These are phyloP conservation scores for Scutellaria baicalensis DNA, from an alignment of 257 asterid genomes.

Conservation along the genomic window DNA sequence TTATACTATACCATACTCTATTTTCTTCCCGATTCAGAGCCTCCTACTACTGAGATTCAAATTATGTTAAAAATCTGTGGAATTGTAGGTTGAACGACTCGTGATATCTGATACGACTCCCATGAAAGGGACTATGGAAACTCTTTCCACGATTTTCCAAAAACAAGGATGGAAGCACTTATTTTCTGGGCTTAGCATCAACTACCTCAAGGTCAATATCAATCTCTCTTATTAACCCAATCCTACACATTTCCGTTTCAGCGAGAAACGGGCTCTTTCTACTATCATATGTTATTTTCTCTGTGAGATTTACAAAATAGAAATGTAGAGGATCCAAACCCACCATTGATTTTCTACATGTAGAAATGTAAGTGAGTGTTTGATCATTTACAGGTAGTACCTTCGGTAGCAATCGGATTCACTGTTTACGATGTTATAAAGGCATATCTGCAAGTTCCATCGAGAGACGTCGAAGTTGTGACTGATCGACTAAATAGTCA, in stretches of 20 bases:
- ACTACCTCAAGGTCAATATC: conserved; percentile 69
- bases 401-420: conserved; percentile 94
- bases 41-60: no score
- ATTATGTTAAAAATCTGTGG: not conserved
- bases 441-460: conserved; percentile 71
- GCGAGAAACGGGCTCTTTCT: no score
- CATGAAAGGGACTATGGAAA: conserved; percentile 52
- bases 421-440: conserved; percentile 80
- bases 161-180: conserved; percentile 85
- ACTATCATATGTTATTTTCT: no score
- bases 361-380: not conserved
- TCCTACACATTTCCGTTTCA: no score
- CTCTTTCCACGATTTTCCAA: conserved; percentile 48
- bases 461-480: conserved; percentile 38
- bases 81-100: conserved; percentile 65
- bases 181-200: conserved; percentile 93
- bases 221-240: not conserved
- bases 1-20: no score
- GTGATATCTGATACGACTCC: conserved; percentile 33
- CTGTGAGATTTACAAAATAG: no score
- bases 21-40: no score
- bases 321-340: no score
- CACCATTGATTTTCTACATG: not conserved
- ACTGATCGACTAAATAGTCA: conserved; percentile 23
- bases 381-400: conserved; percentile 60